phyloP scores from a whole-genome alignment of 805 yeast genomes.

The Monosporozyma aerobia region DNA sequence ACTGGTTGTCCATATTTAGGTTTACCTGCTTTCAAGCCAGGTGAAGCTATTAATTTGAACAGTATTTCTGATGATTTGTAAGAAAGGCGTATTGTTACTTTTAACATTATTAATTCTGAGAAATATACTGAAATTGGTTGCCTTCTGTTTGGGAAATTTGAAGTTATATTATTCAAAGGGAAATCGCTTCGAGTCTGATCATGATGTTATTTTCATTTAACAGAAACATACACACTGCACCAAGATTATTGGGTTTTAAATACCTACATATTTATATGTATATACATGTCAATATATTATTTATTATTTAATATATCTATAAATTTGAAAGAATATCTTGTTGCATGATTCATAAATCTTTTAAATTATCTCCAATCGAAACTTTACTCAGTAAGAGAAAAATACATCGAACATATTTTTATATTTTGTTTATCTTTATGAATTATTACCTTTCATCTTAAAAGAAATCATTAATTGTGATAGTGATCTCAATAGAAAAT shows the following conservation, averaged over 20 bases:
- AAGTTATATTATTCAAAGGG: neutral
- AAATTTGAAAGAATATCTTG: neutral
- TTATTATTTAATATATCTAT: neutral
- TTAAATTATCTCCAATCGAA: neutral
- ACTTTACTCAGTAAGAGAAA: too few relatives aligned
- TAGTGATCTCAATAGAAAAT: too few relatives aligned
- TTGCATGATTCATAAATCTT: neutral
- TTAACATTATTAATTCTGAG: neutral
- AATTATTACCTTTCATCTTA: too few relatives aligned
- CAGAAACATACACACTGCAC: neutral
- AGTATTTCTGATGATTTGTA: constrained; percentile 70
- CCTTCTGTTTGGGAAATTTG: neutral
- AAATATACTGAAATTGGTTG: neutral
- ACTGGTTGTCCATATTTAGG: constrained; percentile 98
- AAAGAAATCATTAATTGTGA: too few relatives aligned
- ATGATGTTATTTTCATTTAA: neutral
- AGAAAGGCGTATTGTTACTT: neutral
- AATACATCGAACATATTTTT: too few relatives aligned
- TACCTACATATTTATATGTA: neutral
- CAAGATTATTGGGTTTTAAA: neutral
- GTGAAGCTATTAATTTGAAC: constrained; percentile 74
- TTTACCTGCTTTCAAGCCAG: constrained; percentile 96
- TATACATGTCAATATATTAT: neutral
- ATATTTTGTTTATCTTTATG: too few relatives aligned
- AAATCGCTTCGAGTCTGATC: neutral